These are phyloP conservation scores for Boletus huronensis DNA, from an alignment of 768 basidiomycete species.

Conservation along the genomic window DNA sequence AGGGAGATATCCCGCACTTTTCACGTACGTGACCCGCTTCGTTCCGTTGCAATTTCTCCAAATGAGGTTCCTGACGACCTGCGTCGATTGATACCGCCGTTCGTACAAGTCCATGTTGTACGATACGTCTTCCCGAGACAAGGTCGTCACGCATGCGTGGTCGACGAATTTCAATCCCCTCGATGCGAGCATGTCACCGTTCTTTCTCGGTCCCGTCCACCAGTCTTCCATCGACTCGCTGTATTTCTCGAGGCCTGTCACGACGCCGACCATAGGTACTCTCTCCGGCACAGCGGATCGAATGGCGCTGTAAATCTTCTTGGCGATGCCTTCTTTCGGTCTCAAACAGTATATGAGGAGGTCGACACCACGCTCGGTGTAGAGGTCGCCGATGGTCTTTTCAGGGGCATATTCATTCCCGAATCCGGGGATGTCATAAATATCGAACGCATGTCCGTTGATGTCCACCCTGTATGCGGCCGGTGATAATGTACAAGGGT, in stretches of 20 bases:
- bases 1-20: conserved; percentile 27
- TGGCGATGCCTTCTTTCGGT: conserved; percentile 29
- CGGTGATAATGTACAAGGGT: conserved; percentile 25
- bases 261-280: conserved; percentile 38
- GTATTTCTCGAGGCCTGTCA: conserved; percentile 38
- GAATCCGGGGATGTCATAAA: conserved; percentile 31
- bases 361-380: conserved; percentile 30
- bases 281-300: conserved; percentile 29
- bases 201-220: conserved; percentile 33
- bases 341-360: conserved; percentile 31
- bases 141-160: conserved; percentile 42
- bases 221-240: conserved; percentile 27
- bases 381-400: conserved; percentile 28
- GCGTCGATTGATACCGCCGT: conserved; percentile 28
- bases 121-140: conserved; percentile 30
- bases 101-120: conserved; percentile 34
- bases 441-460: conserved; percentile 30
- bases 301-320: conserved; percentile 23
- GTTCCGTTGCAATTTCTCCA: conserved; percentile 31
- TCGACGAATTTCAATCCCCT: conserved; percentile 36
- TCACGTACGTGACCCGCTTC: conserved; percentile 30
- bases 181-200: conserved; percentile 32
- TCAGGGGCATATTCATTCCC: conserved; percentile 19
- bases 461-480: conserved; percentile 28
- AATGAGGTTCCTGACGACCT: conserved; percentile 24